phyloP scores from a whole-genome alignment of 2,329 filamentous ascomycete genomes.

The Fusarium verrucosum region DNA sequence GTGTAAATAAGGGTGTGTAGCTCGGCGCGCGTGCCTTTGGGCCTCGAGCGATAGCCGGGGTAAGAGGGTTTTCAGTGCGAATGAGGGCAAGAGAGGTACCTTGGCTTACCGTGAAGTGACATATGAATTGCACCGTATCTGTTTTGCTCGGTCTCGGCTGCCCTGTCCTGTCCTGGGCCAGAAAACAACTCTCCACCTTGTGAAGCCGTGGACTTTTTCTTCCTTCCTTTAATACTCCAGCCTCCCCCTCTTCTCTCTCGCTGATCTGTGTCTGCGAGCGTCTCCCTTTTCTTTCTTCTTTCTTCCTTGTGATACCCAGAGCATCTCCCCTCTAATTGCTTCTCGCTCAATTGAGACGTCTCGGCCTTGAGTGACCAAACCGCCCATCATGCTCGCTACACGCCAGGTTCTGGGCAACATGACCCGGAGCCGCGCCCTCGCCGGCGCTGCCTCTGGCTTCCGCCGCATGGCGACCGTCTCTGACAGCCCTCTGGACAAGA shows the following conservation, averaged over 20 bases:
- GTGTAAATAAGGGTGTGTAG: slow-evolving; percentile 10
- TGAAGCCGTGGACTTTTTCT: slow-evolving; percentile 26
- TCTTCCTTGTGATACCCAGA: slow-evolving; percentile 41
- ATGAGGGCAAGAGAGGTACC: slow-evolving; percentile 27
- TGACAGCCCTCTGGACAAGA: slow-evolving; percentile 87
- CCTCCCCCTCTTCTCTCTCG: slow-evolving; percentile 33
- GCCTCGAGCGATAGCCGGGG: slow-evolving; percentile 26
- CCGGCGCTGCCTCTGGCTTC: slow-evolving; percentile 67
- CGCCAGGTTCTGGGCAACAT: slow-evolving; percentile 73
- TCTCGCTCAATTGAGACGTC: slow-evolving; percentile 35
- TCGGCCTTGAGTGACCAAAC: slow-evolving; percentile 22
- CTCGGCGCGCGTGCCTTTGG: slow-evolving; percentile 13
- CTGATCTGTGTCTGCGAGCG: slow-evolving; percentile 36
- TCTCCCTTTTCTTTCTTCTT: slow-evolving; percentile 33
- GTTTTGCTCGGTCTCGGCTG: slow-evolving; percentile 37
- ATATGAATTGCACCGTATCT: slow-evolving; percentile 31
- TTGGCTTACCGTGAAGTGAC: slow-evolving; percentile 27
- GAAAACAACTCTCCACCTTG: slow-evolving; percentile 45
- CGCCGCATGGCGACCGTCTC: slow-evolving; percentile 85
- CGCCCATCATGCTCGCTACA: slow-evolving; percentile 71
- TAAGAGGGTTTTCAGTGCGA: slow-evolving; percentile 10
- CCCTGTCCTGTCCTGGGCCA: slow-evolving; percentile 22
- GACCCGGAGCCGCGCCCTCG: slow-evolving; percentile 68
- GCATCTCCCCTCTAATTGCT: slow-evolving; percentile 38
- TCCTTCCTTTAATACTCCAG: slow-evolving; percentile 45